A percentile compares a stretch with the other conserved stretches of the same genome.
These are phyloP conservation scores for Lepidium sativum DNA, from an alignment of 345 rosid genomes.

Conservation along the genomic window DNA sequence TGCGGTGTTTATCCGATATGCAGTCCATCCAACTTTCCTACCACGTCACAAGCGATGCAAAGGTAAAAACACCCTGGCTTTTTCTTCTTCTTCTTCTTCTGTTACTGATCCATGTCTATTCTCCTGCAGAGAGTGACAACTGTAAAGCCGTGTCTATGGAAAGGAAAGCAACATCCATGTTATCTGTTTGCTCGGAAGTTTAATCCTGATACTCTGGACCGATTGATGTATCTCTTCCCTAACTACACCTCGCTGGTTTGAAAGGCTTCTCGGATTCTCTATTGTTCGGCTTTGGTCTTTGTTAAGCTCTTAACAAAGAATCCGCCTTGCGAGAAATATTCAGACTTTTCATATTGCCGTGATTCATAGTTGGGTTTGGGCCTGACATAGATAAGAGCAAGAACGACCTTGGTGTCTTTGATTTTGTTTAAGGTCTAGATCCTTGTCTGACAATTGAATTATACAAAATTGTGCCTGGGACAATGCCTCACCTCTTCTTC, in stretches of 20 bases:
- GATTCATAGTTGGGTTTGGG: constrained; percentile 13
- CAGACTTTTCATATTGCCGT: no score
- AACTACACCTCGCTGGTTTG: constrained; percentile 39
- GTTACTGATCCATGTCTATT: neutral
- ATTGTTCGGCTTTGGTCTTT: neutral
- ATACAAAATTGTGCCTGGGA: no score
- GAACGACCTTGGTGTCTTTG: neutral
- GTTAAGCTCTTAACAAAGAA: constrained; percentile 13
- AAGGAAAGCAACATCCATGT: constrained; percentile 56
- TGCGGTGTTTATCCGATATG: neutral
- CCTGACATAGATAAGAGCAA: constrained; percentile 7
- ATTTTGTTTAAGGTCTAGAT: neutral
- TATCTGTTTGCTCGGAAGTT: constrained; percentile 66
- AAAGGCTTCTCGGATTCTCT: neutral
- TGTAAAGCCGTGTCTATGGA: constrained; percentile 49
- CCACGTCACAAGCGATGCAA: constrained; percentile 52
- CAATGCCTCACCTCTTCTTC: no score
- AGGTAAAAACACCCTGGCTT: constrained; percentile 29
- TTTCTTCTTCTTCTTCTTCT: neutral
- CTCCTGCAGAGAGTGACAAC: constrained; percentile 37
- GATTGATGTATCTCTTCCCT: constrained; percentile 43
- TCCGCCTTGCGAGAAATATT: no score
- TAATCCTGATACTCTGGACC: constrained; percentile 46
- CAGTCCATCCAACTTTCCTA: constrained; percentile 49
- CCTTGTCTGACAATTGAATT: no score